These are phyloP conservation scores for Talaromyces stipitatus DNA, from an alignment of 495 filamentous ascomycete genomes.

Conservation along the genomic window DNA sequence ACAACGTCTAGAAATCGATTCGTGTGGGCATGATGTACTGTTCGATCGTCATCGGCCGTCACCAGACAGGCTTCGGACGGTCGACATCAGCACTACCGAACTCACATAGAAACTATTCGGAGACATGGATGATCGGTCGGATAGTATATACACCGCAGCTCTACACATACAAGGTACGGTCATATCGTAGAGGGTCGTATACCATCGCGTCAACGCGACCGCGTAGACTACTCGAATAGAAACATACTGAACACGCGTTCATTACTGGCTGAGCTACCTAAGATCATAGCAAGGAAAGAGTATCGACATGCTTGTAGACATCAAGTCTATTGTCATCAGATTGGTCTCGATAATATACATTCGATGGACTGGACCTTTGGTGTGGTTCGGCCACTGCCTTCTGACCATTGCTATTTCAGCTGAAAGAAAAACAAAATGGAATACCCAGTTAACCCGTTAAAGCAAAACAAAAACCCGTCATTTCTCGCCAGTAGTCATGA, in stretches of 20 bases:
- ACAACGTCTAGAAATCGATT: no score
- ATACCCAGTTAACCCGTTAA: conserved; percentile 10
- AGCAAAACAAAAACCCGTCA: conserved; percentile 38
- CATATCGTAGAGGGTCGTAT: no score
- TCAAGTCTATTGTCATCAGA: conserved; percentile 6
- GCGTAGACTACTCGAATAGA: neutral
- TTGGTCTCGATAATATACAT: conserved; percentile 5
- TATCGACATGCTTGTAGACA: conserved; percentile 9
- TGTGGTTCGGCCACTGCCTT: conserved; percentile 12
- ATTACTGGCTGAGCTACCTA: conserved; percentile 1
- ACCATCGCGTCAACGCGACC: neutral
- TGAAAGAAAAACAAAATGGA: conserved; percentile 23
- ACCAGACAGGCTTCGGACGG: no score
- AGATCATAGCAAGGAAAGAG: conserved; percentile 2
- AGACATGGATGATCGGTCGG: no score
- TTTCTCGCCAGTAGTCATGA: conserved; percentile 43
- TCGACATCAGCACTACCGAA: no score
- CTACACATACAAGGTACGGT: no score
- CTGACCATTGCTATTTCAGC: conserved; percentile 31
- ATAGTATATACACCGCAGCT: no score
- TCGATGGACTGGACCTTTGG: conserved; percentile 1
- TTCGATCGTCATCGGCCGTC: no score
- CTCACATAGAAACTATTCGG: no score
- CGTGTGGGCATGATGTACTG: no score
- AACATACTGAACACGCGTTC: neutral